Evolutionary conservation across 148 eudicot genomes (phyloP).

Genomic region (Rhododendron molle): DNA sequence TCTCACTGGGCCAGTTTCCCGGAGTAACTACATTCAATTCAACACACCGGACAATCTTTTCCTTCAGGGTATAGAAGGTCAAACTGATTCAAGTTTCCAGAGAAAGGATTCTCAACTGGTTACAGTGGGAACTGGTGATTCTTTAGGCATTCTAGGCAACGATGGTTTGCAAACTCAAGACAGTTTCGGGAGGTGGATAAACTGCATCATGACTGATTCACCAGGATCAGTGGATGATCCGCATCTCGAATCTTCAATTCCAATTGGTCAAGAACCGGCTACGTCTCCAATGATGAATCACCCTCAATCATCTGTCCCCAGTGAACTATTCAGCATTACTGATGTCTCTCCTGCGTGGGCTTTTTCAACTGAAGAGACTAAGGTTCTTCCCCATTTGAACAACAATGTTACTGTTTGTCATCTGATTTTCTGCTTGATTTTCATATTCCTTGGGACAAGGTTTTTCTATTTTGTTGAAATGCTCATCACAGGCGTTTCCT

Average conservation of each 20-base stretch:
- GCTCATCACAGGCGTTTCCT: neutral
- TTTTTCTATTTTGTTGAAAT: neutral
- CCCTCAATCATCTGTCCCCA: slow-evolving; percentile 27
- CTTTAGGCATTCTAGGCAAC: neutral
- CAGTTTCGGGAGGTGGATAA: slow-evolving; percentile 74
- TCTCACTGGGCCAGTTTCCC: slow-evolving; percentile 24
- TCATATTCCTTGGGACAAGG: neutral
- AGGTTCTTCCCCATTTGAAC: slow-evolving; percentile 38
- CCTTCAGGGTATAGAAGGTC: slow-evolving; percentile 28
- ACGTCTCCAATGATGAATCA: slow-evolving; percentile 26
- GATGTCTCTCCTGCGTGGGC: slow-evolving; percentile 84
- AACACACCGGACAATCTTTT: slow-evolving; percentile 16
- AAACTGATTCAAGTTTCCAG: slow-evolving; percentile 22
- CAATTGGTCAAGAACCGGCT: slow-evolving; percentile 34
- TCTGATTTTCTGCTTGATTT: slow-evolving; percentile 4
- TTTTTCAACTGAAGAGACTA: slow-evolving; percentile 66
- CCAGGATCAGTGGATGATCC: slow-evolving; percentile 51
- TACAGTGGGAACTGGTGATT: neutral
- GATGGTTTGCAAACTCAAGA: slow-evolving; percentile 51
- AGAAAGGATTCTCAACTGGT: slow-evolving; percentile 15
- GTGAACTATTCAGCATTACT: slow-evolving; percentile 61
- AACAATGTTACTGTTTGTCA: neutral
- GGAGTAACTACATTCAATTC: slow-evolving; percentile 17
- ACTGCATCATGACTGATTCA: slow-evolving; percentile 49
- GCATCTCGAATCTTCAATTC: slow-evolving; percentile 29